Evolutionary conservation across 495 filamentous ascomycete genomes (phyloP).

Genomic region (Podospora pseudocomata): DNA sequence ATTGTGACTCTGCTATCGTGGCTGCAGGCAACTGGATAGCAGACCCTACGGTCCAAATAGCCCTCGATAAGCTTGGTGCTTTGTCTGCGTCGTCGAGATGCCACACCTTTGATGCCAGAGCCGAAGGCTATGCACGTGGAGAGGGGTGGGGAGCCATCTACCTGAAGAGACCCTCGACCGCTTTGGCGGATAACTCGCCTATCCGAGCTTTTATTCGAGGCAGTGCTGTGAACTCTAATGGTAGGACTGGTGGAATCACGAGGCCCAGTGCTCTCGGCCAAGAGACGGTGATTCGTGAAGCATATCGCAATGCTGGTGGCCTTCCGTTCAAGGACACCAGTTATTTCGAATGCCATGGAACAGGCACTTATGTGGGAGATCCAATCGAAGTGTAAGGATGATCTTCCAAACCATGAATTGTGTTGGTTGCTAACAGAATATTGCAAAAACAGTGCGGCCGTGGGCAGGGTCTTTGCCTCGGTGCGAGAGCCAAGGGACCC

Average conservation of each 20-base stretch:
- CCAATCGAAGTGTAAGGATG: constrained; percentile 25
- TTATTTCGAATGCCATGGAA: constrained; percentile 42
- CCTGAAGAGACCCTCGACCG: constrained; percentile 52
- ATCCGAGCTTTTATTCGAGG: constrained; percentile 58
- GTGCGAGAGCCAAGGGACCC: constrained; percentile 28
- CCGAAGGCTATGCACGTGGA: constrained; percentile 60
- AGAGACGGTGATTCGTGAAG: constrained; percentile 43
- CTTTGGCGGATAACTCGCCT: constrained; percentile 42
- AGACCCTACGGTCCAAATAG: constrained; percentile 26
- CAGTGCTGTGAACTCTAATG: constrained; percentile 52
- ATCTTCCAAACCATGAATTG: neutral
- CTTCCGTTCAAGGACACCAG: constrained; percentile 40
- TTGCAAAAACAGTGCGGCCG: neutral
- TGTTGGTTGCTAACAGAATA: neutral
- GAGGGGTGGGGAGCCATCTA: constrained; percentile 54
- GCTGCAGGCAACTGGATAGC: constrained; percentile 31
- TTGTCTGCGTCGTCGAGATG: constrained; percentile 40
- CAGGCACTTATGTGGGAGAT: constrained; percentile 34
- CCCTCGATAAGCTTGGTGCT: constrained; percentile 11
- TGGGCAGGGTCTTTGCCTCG: constrained; percentile 23
- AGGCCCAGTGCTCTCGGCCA: constrained; percentile 49
- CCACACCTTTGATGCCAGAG: constrained; percentile 54
- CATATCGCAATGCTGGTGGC: constrained; percentile 44
- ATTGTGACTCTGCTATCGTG: constrained; percentile 36
- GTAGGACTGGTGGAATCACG: constrained; percentile 47